Conservation (phyloP, 2,329 filamentous ascomycete genomes). For the Penicillium sp. region DNA sequence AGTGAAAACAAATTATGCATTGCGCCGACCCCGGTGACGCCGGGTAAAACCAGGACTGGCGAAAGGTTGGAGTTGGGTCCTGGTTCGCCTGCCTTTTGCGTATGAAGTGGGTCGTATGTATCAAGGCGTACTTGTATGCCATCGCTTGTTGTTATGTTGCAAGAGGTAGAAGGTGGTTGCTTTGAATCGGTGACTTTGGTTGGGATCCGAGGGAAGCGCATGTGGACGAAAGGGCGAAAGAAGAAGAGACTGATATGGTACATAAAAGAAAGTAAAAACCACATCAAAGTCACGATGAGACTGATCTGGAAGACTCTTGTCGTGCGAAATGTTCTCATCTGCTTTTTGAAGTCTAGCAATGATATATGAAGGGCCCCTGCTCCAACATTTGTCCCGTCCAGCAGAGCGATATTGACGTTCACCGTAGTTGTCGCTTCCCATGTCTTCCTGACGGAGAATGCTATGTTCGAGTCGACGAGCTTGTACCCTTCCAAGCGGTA, state of each 20-base stretch:
- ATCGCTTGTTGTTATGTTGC: background rate
- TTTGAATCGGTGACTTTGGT: background rate
- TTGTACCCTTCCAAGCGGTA: conserved; percentile 7
- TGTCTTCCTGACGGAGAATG: conserved; percentile 11
- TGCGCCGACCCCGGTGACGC: background rate
- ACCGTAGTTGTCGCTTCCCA: conserved; percentile 19
- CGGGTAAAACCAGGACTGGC: conserved; percentile 1
- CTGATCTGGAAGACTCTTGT: background rate
- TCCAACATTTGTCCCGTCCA: conserved; percentile 1
- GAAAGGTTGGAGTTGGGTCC: background rate
- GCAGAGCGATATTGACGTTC: conserved; percentile 7
- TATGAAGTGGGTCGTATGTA: background rate
- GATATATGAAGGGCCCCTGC: no score
- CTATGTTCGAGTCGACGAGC: conserved; percentile 5
- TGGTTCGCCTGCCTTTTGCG: background rate
- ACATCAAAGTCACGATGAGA: conserved; percentile 1
- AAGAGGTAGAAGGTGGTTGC: background rate
- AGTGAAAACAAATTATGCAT: background rate
- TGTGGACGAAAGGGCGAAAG: conserved; percentile 8
- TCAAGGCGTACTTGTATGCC: background rate
- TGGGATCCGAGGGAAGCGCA: background rate
- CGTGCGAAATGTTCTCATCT: conserved; percentile 10
- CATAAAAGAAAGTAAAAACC: conserved; percentile 10
- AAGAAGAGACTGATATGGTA: conserved; percentile 11
- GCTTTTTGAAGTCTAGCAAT: conserved; percentile 8